These are phyloP conservation scores for Secale cereale DNA, from an alignment of 176 grass and related monocot genomes.

Conservation along the genomic window DNA sequence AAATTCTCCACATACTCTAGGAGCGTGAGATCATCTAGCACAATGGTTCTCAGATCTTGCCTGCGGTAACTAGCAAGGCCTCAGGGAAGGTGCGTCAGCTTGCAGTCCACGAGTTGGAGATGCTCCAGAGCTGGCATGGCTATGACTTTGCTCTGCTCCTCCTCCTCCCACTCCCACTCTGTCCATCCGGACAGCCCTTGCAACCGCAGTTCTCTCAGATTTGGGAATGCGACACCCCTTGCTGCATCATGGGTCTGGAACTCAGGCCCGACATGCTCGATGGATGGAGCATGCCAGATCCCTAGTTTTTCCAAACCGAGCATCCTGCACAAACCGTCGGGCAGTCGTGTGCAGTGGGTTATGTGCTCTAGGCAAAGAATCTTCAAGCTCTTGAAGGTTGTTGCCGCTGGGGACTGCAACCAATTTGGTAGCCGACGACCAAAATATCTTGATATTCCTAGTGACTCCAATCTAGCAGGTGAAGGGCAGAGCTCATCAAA, in stretches of 20 bases:
- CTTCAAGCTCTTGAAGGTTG: background rate
- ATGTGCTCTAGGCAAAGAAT: fast-evolving
- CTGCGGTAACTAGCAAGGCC: background rate
- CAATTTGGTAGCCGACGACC: constrained; percentile 4
- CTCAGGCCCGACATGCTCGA: background rate
- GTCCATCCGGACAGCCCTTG: background rate
- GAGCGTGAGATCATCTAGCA: background rate
- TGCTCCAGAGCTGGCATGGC: background rate
- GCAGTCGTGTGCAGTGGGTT: background rate
- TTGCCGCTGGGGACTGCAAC: background rate
- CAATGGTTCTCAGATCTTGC: background rate
- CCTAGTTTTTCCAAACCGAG: background rate
- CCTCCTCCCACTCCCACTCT: constrained; percentile 16
- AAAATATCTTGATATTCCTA: background rate
- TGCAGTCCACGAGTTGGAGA: fast-evolving
- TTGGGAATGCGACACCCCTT: background rate
- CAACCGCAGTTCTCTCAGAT: fast-evolving
- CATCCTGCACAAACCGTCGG: background rate
- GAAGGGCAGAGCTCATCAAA: constrained; percentile 11
- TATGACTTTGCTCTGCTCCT: background rate
- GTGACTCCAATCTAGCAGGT: background rate
- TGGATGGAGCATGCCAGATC: background rate
- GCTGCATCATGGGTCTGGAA: background rate
- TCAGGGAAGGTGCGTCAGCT: background rate
- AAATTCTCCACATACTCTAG: background rate